A percentile compares a stretch with the other conserved stretches of the same genome.
Conservation (phyloP, 768 basidiomycete species). For the Leccinum olivaceopallidum region DNA sequence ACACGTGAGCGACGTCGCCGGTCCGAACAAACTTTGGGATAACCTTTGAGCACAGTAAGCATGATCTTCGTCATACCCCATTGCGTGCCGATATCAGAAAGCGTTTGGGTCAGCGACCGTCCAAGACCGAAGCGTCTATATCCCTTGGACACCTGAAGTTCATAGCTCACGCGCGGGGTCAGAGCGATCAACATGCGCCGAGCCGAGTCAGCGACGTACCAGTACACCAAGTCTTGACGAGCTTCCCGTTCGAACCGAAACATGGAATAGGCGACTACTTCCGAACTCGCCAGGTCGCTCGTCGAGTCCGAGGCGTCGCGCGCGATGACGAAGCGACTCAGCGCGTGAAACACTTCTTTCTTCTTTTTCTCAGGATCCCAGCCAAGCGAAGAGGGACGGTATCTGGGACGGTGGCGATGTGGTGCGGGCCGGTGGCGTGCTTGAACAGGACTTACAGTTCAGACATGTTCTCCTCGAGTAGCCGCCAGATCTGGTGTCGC, state of each 20-base stretch:
- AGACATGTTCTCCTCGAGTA: constrained; percentile 62
- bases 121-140: constrained; percentile 60
- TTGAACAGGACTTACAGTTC: constrained; percentile 31
- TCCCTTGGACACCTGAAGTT: constrained; percentile 58
- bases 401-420: constrained; percentile 41
- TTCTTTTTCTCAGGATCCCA: constrained; percentile 61
- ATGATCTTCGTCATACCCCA: constrained; percentile 69
- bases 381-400: constrained; percentile 57
- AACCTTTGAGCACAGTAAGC: constrained; percentile 80
- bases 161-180: constrained; percentile 54
- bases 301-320: constrained; percentile 13
- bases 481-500: constrained; percentile 48
- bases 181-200: not conserved
- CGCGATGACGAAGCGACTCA: constrained; percentile 62
- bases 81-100: constrained; percentile 49
- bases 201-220: constrained; percentile 42
- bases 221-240: constrained; percentile 62
- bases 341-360: constrained; percentile 57
- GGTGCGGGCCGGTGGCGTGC: not conserved
- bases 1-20: constrained; percentile 9
- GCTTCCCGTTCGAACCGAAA: constrained; percentile 79
- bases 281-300: constrained; percentile 22
- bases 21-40: constrained; percentile 5
- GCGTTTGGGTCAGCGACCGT: constrained; percentile 46
- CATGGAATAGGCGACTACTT: constrained; percentile 44